Conservation (phyloP, 1,284 basidiomycete genomes). For the Tilletia caries region DNA sequence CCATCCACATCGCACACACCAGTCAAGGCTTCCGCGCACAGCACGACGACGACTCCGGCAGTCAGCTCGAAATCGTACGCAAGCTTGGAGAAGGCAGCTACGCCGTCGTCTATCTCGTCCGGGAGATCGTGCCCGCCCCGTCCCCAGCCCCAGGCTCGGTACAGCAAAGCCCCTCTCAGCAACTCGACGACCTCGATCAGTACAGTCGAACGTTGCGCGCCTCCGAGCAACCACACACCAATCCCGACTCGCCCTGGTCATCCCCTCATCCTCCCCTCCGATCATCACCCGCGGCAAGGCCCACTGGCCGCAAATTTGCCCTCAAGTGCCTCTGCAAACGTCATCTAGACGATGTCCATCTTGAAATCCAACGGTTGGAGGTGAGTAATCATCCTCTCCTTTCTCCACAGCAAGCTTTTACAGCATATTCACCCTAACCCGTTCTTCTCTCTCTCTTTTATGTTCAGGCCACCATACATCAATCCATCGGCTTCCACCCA, state of each 20-base stretch:
- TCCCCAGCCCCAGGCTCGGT: background rate
- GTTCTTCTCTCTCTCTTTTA: slow-evolving; percentile 15
- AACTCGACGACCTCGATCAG: background rate
- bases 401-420: background rate
- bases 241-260: slow-evolving; percentile 7
- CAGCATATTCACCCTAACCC: background rate
- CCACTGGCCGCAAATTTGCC: slow-evolving; percentile 68
- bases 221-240: background rate
- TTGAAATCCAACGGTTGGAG: slow-evolving; percentile 49
- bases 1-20: slow-evolving; percentile 43
- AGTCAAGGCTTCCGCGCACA: slow-evolving; percentile 44
- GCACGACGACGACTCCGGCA: slow-evolving; percentile 32
- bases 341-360: slow-evolving; percentile 44
- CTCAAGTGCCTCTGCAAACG: slow-evolving; percentile 85
- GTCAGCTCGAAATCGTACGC: slow-evolving; percentile 42
- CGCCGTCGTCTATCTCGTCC: slow-evolving; percentile 49
- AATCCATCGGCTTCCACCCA: slow-evolving; percentile 81
- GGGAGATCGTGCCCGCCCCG: slow-evolving; percentile 28
- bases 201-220: slow-evolving; percentile 7
- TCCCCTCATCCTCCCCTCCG: background rate
- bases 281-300: background rate
- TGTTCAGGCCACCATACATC: slow-evolving; percentile 79
- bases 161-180: background rate
- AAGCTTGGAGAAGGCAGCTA: slow-evolving; percentile 52
- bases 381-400: slow-evolving; percentile 4